Percentiles rank a stretch among this genome's conserved stretches.
phyloP scores from a whole-genome alignment of 257 asterid genomes.

The Cinchona pubescens region DNA sequence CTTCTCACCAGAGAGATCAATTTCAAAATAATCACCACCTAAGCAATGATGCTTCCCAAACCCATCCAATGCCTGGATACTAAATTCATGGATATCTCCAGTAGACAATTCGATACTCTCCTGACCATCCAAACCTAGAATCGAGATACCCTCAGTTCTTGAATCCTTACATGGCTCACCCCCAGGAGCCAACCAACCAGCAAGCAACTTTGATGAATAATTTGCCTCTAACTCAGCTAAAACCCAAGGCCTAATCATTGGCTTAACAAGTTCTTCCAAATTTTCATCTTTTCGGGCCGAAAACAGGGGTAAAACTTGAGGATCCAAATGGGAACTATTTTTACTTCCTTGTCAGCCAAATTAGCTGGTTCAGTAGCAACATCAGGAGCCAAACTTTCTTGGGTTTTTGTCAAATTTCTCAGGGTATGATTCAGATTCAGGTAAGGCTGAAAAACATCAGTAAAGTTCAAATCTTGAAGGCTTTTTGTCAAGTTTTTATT shows the following conservation, averaged over 20 bases:
- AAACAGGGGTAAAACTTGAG: slow-evolving; percentile 25
- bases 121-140: slow-evolving; percentile 51
- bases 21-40: slow-evolving; percentile 95
- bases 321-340: slow-evolving; percentile 25
- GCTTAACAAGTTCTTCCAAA: slow-evolving; percentile 10
- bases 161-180: slow-evolving; percentile 71
- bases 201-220: slow-evolving; percentile 55
- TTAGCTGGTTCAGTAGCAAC: slow-evolving; percentile 19
- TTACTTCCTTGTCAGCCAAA: slow-evolving; percentile 17
- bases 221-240: slow-evolving; percentile 52
- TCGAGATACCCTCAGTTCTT: slow-evolving; percentile 45
- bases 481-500: slow-evolving; percentile 15
- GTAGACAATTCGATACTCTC: slow-evolving; percentile 39
- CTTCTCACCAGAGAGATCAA: slow-evolving; percentile 66
- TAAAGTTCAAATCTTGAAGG: slow-evolving; percentile 35
- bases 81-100: slow-evolving; percentile 68
- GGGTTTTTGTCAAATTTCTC: slow-evolving; percentile 27
- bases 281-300: slow-evolving; percentile 4
- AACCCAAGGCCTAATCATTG: slow-evolving; percentile 52
- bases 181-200: slow-evolving; percentile 60
- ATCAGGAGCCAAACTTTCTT: slow-evolving; percentile 19
- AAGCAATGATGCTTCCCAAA: slow-evolving; percentile 54
- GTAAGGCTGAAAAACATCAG: slow-evolving; percentile 25
- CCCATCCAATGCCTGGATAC: slow-evolving; percentile 75
- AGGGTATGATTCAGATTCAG: slow-evolving; percentile 31